Evolutionary conservation across 148 eudicot species (phyloP).

Genomic region (Rhododendron ovatum): DNA sequence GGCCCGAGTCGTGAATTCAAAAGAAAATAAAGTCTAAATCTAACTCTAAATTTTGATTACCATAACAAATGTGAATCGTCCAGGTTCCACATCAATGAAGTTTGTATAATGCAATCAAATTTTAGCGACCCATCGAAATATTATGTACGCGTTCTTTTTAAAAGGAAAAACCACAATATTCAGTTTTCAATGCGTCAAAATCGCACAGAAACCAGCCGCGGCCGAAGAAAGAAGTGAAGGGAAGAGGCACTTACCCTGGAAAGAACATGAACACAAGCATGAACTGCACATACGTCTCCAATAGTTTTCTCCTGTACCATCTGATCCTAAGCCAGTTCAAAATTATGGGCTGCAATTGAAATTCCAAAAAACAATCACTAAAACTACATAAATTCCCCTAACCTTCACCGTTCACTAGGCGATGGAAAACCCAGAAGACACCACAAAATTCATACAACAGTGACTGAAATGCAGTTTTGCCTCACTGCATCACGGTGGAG

Average conservation of each 20-base stretch:
- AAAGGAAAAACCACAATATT: background rate
- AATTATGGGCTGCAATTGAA: constrained; percentile 60
- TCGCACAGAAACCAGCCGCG: background rate
- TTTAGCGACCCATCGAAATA: background rate
- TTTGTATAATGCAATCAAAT: background rate
- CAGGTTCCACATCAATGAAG: background rate
- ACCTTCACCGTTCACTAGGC: background rate
- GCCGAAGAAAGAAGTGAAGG: background rate
- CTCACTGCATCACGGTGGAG: background rate
- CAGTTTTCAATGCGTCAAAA: background rate
- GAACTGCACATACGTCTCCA: constrained; percentile 81
- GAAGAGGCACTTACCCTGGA: constrained; percentile 59
- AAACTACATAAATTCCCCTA: background rate
- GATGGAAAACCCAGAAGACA: background rate
- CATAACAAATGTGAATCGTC: background rate
- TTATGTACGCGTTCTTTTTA: background rate
- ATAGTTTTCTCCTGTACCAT: constrained; percentile 69
- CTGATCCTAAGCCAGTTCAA: constrained; percentile 88
- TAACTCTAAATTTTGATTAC: background rate
- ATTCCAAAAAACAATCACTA: background rate
- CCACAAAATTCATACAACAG: background rate
- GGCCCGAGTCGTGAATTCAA: background rate
- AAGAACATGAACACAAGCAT: constrained; percentile 87
- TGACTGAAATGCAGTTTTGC: background rate
- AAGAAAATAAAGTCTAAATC: background rate